Evolutionary conservation across 2,329 filamentous ascomycete species (phyloP).

Genomic region (Aspergillus melleus): DNA sequence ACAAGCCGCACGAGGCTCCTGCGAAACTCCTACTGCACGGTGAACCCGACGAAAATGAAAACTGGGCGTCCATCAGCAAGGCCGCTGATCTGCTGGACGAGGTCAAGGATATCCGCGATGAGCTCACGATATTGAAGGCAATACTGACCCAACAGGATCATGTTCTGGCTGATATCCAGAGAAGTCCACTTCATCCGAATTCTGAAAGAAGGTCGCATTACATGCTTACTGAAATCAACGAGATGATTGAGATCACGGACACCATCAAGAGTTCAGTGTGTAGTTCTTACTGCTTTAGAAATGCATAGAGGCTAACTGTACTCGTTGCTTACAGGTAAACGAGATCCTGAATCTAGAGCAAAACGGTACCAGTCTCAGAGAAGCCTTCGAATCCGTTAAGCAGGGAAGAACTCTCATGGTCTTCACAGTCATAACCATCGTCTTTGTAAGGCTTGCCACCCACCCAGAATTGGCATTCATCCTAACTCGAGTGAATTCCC

Average conservation of each 20-base stretch:
- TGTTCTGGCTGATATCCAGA: constrained; percentile 9
- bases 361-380: not conserved
- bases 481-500: not conserved
- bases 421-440: not conserved
- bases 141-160: constrained; percentile 15
- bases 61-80: not conserved
- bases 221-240: constrained; percentile 10
- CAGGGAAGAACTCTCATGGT: constrained; percentile 11
- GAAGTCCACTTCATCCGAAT: not conserved
- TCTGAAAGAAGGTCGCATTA: not conserved
- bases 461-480: no score
- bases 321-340: not conserved
- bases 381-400: not conserved
- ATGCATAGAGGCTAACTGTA: not conserved
- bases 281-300: no score
- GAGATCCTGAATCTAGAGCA: not conserved
- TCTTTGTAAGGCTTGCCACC: not conserved
- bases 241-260: constrained; percentile 14
- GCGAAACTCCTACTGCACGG: no score
- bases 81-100: constrained; percentile 13
- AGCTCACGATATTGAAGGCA: constrained; percentile 24
- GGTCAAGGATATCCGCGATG: constrained; percentile 26
- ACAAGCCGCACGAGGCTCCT: not conserved
- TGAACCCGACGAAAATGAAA: not conserved
- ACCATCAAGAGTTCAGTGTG: constrained; percentile 8